Evolutionary conservation across 2,329 filamentous ascomycete genomes (phyloP).

Genomic region (Colletotrichum coccodes): DNA sequence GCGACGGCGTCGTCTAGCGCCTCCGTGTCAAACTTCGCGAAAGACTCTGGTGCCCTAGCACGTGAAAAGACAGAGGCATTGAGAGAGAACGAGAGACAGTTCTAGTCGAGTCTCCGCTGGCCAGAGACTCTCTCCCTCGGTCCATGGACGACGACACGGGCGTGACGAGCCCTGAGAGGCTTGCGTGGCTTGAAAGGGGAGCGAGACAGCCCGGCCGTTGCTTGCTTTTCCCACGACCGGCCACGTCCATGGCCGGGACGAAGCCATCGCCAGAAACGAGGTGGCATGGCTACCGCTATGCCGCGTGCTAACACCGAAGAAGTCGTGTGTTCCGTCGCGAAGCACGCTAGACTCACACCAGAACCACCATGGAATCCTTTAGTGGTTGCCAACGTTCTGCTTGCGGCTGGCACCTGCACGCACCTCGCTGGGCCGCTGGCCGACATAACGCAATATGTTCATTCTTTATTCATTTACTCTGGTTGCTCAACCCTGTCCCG

Average conservation of each 20-base stretch:
- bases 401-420: slow-evolving; percentile 2
- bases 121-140: not conserved
- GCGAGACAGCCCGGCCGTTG: slow-evolving; percentile 3
- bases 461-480: not conserved
- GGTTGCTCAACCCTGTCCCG: not conserved
- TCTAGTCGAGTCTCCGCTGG: not conserved
- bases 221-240: slow-evolving; percentile 20
- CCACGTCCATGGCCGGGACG: not conserved
- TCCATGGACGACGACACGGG: not conserved
- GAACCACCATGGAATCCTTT: slow-evolving; percentile 27
- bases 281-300: slow-evolving; percentile 7
- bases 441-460: slow-evolving; percentile 6
- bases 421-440: slow-evolving; percentile 10
- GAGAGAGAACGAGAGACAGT: not conserved
- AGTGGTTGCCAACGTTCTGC: slow-evolving; percentile 14
- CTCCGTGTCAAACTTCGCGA: slow-evolving; percentile 30
- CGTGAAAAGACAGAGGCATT: slow-evolving; percentile 16
- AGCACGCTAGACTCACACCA: slow-evolving; percentile 32
- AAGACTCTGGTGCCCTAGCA: slow-evolving; percentile 11
- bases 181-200: slow-evolving; percentile 12
- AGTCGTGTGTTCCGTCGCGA: slow-evolving; percentile 26
- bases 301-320: slow-evolving; percentile 27
- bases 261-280: slow-evolving; percentile 18
- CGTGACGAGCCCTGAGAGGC: slow-evolving; percentile 10
- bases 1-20: slow-evolving; percentile 27